These are phyloP conservation scores for Lagerstroemia speciosa DNA, from an alignment of 345 rosid species.

Conservation along the genomic window DNA sequence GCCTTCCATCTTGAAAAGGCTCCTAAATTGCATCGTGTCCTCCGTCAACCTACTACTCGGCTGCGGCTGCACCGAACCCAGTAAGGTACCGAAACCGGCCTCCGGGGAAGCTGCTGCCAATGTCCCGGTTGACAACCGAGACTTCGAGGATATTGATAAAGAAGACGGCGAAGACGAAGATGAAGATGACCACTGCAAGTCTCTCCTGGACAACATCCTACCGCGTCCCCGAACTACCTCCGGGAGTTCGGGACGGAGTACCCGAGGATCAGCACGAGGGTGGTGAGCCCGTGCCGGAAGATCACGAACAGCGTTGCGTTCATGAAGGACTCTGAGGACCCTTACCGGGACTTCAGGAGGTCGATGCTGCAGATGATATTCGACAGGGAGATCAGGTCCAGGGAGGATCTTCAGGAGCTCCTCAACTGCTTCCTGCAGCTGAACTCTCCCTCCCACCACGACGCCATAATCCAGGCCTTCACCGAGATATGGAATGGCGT, in stretches of 20 bases:
- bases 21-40: slow-evolving; percentile 10
- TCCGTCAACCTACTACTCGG: slow-evolving; percentile 3
- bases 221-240: slow-evolving; percentile 6
- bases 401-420: slow-evolving; percentile 38
- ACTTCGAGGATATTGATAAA: neutral
- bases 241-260: slow-evolving; percentile 13
- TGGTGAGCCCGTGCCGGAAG: slow-evolving; percentile 23
- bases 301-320: slow-evolving; percentile 35
- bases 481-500: slow-evolving; percentile 28
- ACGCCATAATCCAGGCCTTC: slow-evolving; percentile 37
- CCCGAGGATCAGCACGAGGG: neutral
- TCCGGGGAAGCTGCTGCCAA: too few species aligned
- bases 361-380: slow-evolving; percentile 52
- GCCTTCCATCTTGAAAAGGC: slow-evolving; percentile 16
- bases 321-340: slow-evolving; percentile 42
- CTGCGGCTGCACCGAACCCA: slow-evolving; percentile 19
- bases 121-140: neutral
- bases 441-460: slow-evolving; percentile 36
- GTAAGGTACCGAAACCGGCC: neutral
- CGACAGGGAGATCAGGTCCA: slow-evolving; percentile 37
- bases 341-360: slow-evolving; percentile 36
- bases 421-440: slow-evolving; percentile 42
- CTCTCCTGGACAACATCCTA: neutral
- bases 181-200: neutral
- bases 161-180: neutral